A percentile compares a stretch with the other conserved stretches of the same genome.
Conservation (phyloP, 2,329 filamentous ascomycete genomes). For the Epicoccum sorghinum region DNA sequence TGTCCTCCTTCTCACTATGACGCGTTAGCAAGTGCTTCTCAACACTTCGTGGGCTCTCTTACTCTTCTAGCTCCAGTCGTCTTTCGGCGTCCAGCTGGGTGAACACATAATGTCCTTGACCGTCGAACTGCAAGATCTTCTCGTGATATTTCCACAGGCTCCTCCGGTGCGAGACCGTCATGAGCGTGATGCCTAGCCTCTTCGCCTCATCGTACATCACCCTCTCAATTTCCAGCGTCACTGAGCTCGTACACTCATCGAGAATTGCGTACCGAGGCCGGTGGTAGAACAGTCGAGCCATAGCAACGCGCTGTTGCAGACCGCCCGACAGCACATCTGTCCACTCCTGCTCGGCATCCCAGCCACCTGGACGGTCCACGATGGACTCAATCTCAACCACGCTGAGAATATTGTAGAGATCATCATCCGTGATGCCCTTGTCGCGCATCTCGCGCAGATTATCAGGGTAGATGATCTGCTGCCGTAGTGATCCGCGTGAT, state of each 20-base stretch:
- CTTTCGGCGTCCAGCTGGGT: constrained; percentile 87
- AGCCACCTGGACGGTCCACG: constrained; percentile 78
- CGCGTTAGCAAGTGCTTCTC: constrained; percentile 19
- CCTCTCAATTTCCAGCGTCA: constrained; percentile 94
- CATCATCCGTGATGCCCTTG: constrained; percentile 80
- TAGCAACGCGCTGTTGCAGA: constrained; percentile 93
- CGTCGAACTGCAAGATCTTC: constrained; percentile 94
- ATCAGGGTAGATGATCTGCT: constrained; percentile 97
- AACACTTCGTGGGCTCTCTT: constrained; percentile 35
- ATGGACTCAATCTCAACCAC: constrained; percentile 84
- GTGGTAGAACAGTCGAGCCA: constrained; percentile 96
- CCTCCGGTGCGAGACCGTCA: constrained; percentile 91
- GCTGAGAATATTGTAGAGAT: constrained; percentile 77
- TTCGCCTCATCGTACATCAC: constrained; percentile 98
- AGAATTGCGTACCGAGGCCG: constrained; percentile 91
- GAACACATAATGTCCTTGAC: constrained; percentile 89
- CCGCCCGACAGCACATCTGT: constrained; percentile 91
- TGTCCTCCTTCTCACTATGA: constrained; percentile 81
- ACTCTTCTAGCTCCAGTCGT: constrained; percentile 84
- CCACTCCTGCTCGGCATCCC: constrained; percentile 97
- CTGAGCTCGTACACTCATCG: constrained; percentile 93
- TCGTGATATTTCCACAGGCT: constrained; percentile 97
- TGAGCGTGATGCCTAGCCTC: constrained; percentile 85
- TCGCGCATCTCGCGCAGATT: constrained; percentile 83
- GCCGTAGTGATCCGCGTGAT: constrained; percentile 86